Evolutionary conservation across 148 eudicot genomes (phyloP), one percentile per base, ranked within the genome.

Genomic region (Spergularia marina): DNA sequence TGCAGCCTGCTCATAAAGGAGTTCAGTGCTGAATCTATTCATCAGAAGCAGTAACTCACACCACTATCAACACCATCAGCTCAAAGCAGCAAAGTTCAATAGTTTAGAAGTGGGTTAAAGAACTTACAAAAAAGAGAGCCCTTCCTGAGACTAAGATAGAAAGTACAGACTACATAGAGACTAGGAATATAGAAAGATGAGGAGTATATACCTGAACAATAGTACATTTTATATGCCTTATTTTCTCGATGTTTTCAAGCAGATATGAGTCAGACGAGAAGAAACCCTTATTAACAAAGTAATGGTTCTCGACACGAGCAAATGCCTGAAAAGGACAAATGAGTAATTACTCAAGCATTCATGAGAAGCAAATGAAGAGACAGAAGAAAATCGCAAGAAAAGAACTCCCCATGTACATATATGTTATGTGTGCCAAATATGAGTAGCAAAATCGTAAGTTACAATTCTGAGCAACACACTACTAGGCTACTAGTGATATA

Each of bases 231-330:
- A 95, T 90, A 78, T 95, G 97, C 86, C 90, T 88, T 78, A 95
- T 92, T 83, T 95, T 95, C 65, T 92, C 97, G 55, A 95, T 70
- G 74, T 92, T 92, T 73, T 92, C 99, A 77, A 95, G 83, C 77
- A 95, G 82, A 83, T 74, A 92, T 3, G 99, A 90, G 65, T 92
- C 96, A 9, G 92, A 89, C 40, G 94, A 73, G 53, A 95, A 87
- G 86, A 95, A 95, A 16, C 97, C 99, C 83, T 82, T 89, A 83
- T 90, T 95, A 72, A 85, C 71, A 73, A 95, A 95, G 78, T 92
- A 92, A 83, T 95, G 99, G 77, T 92, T 95, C 83, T 95, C 98
- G 83, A 95, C 91, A 61, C 97, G 88, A 68, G 99, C 96, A 66
- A 95, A 95, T 61, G 99, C 96, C 99, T 95, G 91, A 51, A 86